A percentile compares a stretch with the other conserved stretches of the same genome.
phyloP scores from a whole-genome alignment of 1,139 yeast species.

The Geotrichum candidum region DNA sequence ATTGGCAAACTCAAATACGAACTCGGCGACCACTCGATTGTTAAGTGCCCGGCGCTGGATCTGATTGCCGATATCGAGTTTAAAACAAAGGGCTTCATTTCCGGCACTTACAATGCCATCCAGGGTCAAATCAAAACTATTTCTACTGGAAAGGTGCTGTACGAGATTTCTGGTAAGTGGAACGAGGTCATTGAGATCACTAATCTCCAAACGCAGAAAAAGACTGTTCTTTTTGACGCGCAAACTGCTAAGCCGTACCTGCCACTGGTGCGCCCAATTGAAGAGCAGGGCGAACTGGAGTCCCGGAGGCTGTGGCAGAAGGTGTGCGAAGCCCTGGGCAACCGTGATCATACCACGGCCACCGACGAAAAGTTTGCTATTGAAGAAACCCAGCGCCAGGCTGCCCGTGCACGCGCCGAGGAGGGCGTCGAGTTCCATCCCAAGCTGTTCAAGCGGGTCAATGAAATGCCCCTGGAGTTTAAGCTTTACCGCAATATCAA shows the following conservation, averaged over 20 bases:
- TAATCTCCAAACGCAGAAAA: slow-evolving; percentile 45
- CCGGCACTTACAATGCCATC: slow-evolving; percentile 88
- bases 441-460: slow-evolving; percentile 53
- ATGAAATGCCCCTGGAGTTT: slow-evolving; percentile 45
- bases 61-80: slow-evolving; percentile 81
- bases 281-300: slow-evolving; percentile 75
- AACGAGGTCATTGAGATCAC: slow-evolving; percentile 75
- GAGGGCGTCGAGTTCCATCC: slow-evolving; percentile 81
- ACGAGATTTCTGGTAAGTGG: slow-evolving; percentile 84
- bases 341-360: slow-evolving; percentile 72
- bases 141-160: slow-evolving; percentile 51
- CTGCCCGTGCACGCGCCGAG: slow-evolving; percentile 67
- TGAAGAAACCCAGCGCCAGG: slow-evolving; percentile 73
- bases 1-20: slow-evolving; percentile 88
- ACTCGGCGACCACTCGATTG: slow-evolving; percentile 81
- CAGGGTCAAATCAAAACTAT: slow-evolving; percentile 62
- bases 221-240: slow-evolving; percentile 60
- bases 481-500: slow-evolving; percentile 56
- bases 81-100: slow-evolving; percentile 88
- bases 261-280: slow-evolving; percentile 71
- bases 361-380: slow-evolving; percentile 82
- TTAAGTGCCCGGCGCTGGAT: slow-evolving; percentile 57
- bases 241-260: slow-evolving; percentile 43
- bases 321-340: slow-evolving; percentile 70
- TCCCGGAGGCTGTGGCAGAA: slow-evolving; percentile 78